Evolutionary conservation across 1,284 basidiomycete species (phyloP).

Genomic region (Rhodotorula sp.): DNA sequence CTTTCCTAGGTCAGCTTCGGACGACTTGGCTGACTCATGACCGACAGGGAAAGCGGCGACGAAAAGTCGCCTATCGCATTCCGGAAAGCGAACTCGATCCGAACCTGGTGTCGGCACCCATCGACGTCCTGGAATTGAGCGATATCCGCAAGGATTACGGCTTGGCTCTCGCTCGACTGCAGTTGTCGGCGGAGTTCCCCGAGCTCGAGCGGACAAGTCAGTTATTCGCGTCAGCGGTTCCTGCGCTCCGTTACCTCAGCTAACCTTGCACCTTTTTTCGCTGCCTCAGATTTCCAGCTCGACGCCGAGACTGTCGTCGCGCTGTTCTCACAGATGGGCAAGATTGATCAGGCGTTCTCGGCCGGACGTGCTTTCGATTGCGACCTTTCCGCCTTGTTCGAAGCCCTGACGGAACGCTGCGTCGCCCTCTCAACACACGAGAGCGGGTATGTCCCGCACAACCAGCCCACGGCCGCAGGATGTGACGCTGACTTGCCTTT

Average conservation of each 20-base stretch:
- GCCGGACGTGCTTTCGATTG: conserved; percentile 72
- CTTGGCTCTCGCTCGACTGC: conserved; percentile 72
- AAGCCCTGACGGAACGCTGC: conserved; percentile 73
- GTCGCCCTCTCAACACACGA: conserved; percentile 57
- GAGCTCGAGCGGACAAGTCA: conserved; percentile 57
- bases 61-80: conserved; percentile 69
- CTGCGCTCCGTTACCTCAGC: neutral
- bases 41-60: conserved; percentile 60
- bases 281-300: conserved; percentile 59
- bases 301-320: conserved; percentile 72
- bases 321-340: conserved; percentile 72
- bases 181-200: conserved; percentile 62
- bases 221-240: conserved; percentile 42
- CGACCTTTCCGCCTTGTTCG: conserved; percentile 84
- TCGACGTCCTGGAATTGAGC: conserved; percentile 72
- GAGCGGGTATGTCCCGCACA: conserved; percentile 14
- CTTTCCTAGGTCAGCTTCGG: no score
- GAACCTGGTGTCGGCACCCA: conserved; percentile 49
- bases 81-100: conserved; percentile 67
- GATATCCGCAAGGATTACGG: conserved; percentile 85
- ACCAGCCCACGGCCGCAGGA: conserved; percentile 49
- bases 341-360: conserved; percentile 75
- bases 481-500: conserved; percentile 28
- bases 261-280: neutral
- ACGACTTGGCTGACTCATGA: neutral